Conservation (phyloP, 1,284 basidiomycete species). For the Athelia sp. region DNA sequence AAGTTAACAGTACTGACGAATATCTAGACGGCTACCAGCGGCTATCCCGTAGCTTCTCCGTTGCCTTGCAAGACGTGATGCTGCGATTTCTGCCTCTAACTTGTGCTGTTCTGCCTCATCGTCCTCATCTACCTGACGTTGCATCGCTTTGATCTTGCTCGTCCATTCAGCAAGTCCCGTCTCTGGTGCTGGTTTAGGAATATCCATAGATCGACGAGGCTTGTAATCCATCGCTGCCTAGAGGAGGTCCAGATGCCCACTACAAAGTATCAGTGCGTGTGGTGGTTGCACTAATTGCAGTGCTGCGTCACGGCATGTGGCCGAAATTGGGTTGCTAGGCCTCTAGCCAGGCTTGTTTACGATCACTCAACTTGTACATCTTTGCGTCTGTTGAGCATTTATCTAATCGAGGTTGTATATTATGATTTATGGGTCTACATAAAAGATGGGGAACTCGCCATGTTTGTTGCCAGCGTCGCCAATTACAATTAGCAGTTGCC, state of each 20-base stretch:
- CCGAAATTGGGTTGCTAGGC: conserved; percentile 8
- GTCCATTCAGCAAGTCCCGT: conserved; percentile 74
- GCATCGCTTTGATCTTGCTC: conserved; percentile 70
- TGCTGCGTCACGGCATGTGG: neutral
- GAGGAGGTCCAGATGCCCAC: too few species aligned
- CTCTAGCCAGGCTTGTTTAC: too few species aligned
- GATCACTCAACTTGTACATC: too few species aligned
- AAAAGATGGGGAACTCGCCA: too few species aligned
- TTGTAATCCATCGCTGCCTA: too few species aligned
- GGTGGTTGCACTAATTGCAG: too few species aligned
- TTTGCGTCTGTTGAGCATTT: too few species aligned
- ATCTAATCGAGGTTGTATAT: too few species aligned
- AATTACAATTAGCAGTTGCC: too few species aligned
- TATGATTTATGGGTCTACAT: too few species aligned
- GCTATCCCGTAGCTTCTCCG: conserved; percentile 53
- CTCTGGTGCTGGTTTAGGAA: conserved; percentile 39
- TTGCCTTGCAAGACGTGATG: conserved; percentile 61
- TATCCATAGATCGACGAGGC: conserved; percentile 17
- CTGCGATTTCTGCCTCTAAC: conserved; percentile 72
- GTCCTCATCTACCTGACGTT: conserved; percentile 73
- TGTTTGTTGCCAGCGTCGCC: too few species aligned
- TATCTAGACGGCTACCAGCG: conserved; percentile 35
- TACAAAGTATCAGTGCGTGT: too few species aligned
- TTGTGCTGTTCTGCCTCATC: conserved; percentile 69
- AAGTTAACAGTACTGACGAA: conserved; percentile 32